Evolutionary conservation across 371 early-diverging fungal genomes (phyloP).

Genomic region (Lichtheimia ramosa): DNA sequence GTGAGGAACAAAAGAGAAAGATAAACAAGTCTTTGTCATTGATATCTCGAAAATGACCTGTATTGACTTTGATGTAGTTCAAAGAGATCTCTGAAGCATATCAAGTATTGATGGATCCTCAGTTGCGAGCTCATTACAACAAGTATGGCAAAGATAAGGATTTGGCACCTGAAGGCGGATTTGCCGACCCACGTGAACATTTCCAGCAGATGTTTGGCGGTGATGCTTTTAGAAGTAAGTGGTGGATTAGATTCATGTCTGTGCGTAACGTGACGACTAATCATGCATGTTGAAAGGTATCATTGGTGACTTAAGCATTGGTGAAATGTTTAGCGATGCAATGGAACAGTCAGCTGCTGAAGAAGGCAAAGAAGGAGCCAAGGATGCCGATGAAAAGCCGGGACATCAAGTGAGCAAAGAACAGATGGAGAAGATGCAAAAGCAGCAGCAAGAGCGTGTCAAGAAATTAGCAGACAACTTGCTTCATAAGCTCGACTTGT

Average conservation of each 20-base stretch:
- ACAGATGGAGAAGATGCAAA: slow-evolving; percentile 58
- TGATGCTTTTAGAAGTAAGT: slow-evolving; percentile 74
- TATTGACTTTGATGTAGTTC: slow-evolving; percentile 50
- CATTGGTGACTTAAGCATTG: slow-evolving; percentile 51
- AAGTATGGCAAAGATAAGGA: slow-evolving; percentile 78
- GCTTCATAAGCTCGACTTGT: slow-evolving; percentile 73
- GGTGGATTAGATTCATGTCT: too few species aligned
- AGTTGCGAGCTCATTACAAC: slow-evolving; percentile 86
- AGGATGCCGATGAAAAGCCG: slow-evolving; percentile 12
- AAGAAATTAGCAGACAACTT: slow-evolving; percentile 76
- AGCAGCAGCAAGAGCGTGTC: slow-evolving; percentile 70
- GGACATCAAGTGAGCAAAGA: slow-evolving; percentile 42
- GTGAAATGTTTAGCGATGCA: slow-evolving; percentile 43
- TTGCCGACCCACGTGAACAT: slow-evolving; percentile 89
- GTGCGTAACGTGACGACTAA: too few species aligned
- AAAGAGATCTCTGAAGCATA: slow-evolving; percentile 96
- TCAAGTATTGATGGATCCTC: slow-evolving; percentile 90
- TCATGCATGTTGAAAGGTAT: slow-evolving; percentile 21
- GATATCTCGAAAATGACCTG: not conserved
- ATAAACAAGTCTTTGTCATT: too few species aligned
- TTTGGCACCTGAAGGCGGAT: slow-evolving; percentile 71
- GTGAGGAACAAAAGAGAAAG: not conserved
- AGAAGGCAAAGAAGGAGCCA: slow-evolving; percentile 12
- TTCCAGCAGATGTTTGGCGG: slow-evolving; percentile 96
- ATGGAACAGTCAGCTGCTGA: slow-evolving; percentile 19